Evolutionary conservation across 2,329 filamentous ascomycete species (phyloP).

Genomic region (Colletotrichum siamense): DNA sequence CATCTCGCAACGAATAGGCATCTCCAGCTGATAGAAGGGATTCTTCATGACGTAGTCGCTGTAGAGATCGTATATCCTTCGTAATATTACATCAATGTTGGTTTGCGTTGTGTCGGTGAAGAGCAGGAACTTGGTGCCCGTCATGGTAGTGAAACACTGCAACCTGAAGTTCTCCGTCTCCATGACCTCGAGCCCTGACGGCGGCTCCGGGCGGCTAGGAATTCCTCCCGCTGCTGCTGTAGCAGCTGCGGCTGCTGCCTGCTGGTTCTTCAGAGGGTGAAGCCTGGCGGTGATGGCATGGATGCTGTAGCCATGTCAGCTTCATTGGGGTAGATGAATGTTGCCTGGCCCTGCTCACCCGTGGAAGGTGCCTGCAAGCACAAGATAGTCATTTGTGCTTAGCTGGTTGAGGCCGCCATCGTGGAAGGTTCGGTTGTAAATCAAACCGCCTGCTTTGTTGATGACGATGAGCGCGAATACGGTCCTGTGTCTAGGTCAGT

Average conservation of each 20-base stretch:
- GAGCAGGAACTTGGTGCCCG: conserved; percentile 92
- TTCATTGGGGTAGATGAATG: conserved; percentile 24
- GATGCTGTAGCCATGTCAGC: conserved; percentile 50
- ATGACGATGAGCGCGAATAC: conserved; percentile 96
- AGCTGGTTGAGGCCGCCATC: conserved; percentile 85
- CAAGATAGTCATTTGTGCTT: conserved; percentile 94
- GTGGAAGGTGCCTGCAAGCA: conserved; percentile 96
- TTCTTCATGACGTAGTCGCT: conserved; percentile 99
- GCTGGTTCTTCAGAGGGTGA: conserved; percentile 55
- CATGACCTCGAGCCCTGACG: conserved; percentile 87
- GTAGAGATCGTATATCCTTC: conserved; percentile 92
- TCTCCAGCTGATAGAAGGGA: conserved; percentile 97
- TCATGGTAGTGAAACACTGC: conserved; percentile 94
- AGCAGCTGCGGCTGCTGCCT: conserved; percentile 38
- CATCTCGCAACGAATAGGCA: conserved; percentile 94
- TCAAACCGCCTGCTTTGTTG: conserved; percentile 96
- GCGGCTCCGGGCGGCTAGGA: conserved; percentile 62
- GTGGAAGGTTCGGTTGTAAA: conserved; percentile 95
- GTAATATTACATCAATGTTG: conserved; percentile 84
- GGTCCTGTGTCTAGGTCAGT: conserved; percentile 64
- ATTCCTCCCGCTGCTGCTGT: conserved; percentile 32
- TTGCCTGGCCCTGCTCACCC: conserved; percentile 64
- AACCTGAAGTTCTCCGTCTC: conserved; percentile 94
- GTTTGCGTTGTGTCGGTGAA: conserved; percentile 91
- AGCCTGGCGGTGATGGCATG: conserved; percentile 73